Conservation (phyloP, 148 eudicot genomes). For the Suaeda aralocaspica region DNA sequence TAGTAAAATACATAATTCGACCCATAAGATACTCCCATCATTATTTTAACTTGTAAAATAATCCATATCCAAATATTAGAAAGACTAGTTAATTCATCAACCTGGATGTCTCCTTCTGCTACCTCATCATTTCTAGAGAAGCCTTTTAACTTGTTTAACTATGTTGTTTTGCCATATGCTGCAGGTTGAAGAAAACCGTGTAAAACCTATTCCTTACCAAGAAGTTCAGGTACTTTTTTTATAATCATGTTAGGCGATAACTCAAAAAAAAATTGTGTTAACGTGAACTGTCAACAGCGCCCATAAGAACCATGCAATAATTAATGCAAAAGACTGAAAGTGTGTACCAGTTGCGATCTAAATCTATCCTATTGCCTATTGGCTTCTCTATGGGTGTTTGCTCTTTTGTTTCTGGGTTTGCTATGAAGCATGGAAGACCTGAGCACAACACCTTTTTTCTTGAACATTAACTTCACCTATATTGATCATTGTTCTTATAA, state of each 20-base stretch:
- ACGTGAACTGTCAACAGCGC: not conserved
- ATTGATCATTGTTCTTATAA: not conserved
- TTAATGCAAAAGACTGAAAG: not conserved
- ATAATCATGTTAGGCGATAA: not conserved
- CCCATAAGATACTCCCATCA: too few relatives aligned
- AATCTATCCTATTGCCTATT: slow-evolving; percentile 3
- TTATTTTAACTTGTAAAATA: too few relatives aligned
- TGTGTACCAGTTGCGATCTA: not conserved
- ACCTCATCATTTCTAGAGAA: too few relatives aligned
- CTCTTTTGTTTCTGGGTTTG: not conserved
- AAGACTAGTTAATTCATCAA: too few relatives aligned
- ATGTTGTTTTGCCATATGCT: slow-evolving; percentile 23
- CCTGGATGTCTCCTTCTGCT: too few relatives aligned
- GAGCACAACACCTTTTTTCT: not conserved
- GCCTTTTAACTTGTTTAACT: too few relatives aligned
- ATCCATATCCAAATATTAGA: too few relatives aligned
- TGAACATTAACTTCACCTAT: not conserved
- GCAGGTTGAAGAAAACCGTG: slow-evolving; percentile 91
- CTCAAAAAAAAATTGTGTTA: not conserved
- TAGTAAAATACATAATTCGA: too few relatives aligned
- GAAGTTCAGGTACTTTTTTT: slow-evolving; percentile 65
- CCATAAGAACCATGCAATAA: not conserved
- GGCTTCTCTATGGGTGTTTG: not conserved
- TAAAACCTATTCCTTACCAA: slow-evolving; percentile 64
- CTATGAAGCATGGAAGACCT: not conserved